Evolutionary conservation across 2,329 filamentous ascomycete genomes (phyloP).

Genomic region (Microdochium paspali): DNA sequence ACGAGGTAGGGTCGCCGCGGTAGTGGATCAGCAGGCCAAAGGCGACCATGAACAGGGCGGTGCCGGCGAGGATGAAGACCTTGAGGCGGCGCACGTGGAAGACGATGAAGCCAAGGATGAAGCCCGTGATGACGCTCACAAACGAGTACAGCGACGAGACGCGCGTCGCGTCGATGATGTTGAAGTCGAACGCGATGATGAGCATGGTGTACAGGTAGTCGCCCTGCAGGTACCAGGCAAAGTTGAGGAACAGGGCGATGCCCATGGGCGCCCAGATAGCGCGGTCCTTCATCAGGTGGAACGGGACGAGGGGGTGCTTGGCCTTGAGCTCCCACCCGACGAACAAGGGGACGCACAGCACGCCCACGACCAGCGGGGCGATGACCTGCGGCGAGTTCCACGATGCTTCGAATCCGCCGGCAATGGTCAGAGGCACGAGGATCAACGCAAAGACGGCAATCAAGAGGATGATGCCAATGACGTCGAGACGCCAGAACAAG

Average conservation of each 20-base stretch:
- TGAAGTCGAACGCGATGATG: conserved; percentile 51
- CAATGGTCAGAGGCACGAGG: conserved; percentile 34
- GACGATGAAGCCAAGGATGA: conserved; percentile 46
- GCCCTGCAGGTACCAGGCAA: conserved; percentile 53
- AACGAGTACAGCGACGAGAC: conserved; percentile 51
- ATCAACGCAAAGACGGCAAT: conserved; percentile 36
- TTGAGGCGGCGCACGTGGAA: conserved; percentile 51
- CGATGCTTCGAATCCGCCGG: conserved; percentile 27
- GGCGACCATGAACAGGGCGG: conserved; percentile 51
- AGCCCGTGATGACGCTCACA: conserved; percentile 46
- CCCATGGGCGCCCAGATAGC: conserved; percentile 54
- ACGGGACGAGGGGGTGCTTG: conserved; percentile 48
- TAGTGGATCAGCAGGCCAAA: conserved; percentile 56
- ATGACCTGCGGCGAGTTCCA: conserved; percentile 30
- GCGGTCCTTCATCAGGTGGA: conserved; percentile 51
- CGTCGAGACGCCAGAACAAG: conserved; percentile 37
- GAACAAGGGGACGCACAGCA: conserved; percentile 40
- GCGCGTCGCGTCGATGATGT: conserved; percentile 44
- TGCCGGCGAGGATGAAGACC: conserved; percentile 52
- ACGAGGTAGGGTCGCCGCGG: conserved; percentile 35
- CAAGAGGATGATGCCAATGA: conserved; percentile 33
- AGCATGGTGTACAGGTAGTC: conserved; percentile 57
- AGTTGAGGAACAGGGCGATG: conserved; percentile 47
- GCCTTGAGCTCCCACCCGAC: conserved; percentile 36
- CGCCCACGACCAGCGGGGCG: conserved; percentile 32